These are phyloP conservation scores for Calonectria hawksworthii DNA, from an alignment of 2,329 filamentous ascomycete genomes.

Conservation along the genomic window DNA sequence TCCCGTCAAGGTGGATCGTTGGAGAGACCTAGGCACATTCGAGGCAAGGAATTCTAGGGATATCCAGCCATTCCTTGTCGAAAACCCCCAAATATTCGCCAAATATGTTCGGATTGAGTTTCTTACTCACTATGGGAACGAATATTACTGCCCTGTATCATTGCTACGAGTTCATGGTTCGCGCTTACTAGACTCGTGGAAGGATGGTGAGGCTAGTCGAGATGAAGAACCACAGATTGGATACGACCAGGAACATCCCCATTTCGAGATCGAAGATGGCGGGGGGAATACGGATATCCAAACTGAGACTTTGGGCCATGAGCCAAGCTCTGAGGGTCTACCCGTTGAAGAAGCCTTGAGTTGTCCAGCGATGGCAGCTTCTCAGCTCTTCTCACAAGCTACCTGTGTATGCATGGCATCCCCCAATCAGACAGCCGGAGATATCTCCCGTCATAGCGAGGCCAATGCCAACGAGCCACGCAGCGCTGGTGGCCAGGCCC, in stretches of 20 bases:
- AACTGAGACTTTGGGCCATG: conserved; percentile 3
- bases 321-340: neutral
- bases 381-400: conserved; percentile 13
- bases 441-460: neutral
- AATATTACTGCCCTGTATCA: conserved; percentile 96
- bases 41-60: conserved; percentile 94
- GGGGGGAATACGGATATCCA: neutral
- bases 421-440: conserved; percentile 14
- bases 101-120: conserved; percentile 94
- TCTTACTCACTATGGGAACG: conserved; percentile 92
- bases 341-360: neutral
- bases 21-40: conserved; percentile 89
- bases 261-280: conserved; percentile 21
- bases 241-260: conserved; percentile 33
- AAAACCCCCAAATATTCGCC: conserved; percentile 96
- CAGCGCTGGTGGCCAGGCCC: conserved; percentile 1
- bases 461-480: conserved; percentile 20
- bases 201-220: conserved; percentile 80
- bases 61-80: conserved; percentile 93
- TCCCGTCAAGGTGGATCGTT: conserved; percentile 91
- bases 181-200: conserved; percentile 94
- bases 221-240: conserved; percentile 69
- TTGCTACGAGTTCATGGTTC: conserved; percentile 93
- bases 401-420: conserved; percentile 27
- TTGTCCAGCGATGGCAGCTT: neutral